Evolutionary conservation across 2,329 filamentous ascomycete genomes (phyloP).

Genomic region (Diplodia corticola): DNA sequence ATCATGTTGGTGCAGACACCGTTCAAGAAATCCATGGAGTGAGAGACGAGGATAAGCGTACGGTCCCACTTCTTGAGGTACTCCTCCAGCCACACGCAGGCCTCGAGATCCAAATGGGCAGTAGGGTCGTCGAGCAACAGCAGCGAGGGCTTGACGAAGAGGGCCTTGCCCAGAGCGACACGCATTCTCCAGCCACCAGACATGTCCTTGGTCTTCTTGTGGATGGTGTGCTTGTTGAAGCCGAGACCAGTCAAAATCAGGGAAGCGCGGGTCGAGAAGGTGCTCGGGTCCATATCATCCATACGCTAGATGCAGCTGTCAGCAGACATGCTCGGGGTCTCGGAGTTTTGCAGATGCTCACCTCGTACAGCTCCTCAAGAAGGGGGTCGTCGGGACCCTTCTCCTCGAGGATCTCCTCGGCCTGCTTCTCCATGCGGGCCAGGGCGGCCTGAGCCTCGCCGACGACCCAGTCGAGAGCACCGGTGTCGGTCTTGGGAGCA

Average conservation of each 20-base stretch:
- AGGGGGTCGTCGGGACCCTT: slow-evolving; percentile 89
- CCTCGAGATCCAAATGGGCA: slow-evolving; percentile 98
- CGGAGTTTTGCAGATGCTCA: slow-evolving; percentile 49
- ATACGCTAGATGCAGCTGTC: slow-evolving; percentile 66
- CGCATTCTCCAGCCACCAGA: slow-evolving; percentile 99
- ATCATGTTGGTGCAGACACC: slow-evolving; percentile 98
- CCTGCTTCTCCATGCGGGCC: slow-evolving; percentile 81
- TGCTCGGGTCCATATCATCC: slow-evolving; percentile 98
- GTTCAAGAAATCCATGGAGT: slow-evolving; percentile 99
- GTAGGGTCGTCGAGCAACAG: slow-evolving; percentile 97
- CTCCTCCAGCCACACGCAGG: slow-evolving; percentile 99
- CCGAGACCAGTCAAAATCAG: slow-evolving; percentile 97
- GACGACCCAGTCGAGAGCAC: slow-evolving; percentile 96
- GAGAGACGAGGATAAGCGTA: slow-evolving; percentile 92
- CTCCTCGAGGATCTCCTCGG: slow-evolving; percentile 87
- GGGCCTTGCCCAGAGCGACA: slow-evolving; percentile 93
- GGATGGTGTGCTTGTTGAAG: slow-evolving; percentile 97
- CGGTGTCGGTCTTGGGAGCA: slow-evolving; percentile 82
- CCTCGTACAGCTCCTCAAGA: slow-evolving; percentile 93
- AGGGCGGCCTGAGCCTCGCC: slow-evolving; percentile 91
- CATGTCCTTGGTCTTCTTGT: slow-evolving; percentile 99
- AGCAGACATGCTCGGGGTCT: not conserved
- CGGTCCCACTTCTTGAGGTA: slow-evolving; percentile 99
- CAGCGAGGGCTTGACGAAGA: slow-evolving; percentile 96
- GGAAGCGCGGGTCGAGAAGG: slow-evolving; percentile 92